These are phyloP conservation scores for Aristolochia californica DNA, from an alignment of 164 flowering plant genomes.

Conservation along the genomic window DNA sequence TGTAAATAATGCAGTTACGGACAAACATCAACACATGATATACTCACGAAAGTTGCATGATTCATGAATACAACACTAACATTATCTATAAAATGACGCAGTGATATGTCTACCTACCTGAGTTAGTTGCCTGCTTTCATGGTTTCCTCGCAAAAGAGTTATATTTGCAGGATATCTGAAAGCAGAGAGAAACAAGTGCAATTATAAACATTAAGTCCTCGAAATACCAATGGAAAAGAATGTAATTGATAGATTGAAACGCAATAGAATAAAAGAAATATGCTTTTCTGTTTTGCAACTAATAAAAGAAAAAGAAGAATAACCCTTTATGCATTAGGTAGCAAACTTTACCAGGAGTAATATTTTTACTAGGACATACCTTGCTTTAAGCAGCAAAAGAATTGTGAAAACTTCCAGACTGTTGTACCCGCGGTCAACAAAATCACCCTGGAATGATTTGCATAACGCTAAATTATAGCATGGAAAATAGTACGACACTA, in stretches of 20 bases:
- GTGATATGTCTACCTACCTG: slow-evolving; percentile 43
- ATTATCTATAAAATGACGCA: background rate
- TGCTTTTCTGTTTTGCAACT: too few relatives aligned
- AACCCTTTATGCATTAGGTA: too few relatives aligned
- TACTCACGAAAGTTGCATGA: background rate
- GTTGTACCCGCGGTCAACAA: slow-evolving; percentile 97
- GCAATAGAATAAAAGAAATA: too few relatives aligned
- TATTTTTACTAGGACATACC: slow-evolving; percentile 26
- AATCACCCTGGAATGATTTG: slow-evolving; percentile 67
- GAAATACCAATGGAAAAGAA: background rate
- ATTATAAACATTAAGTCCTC: background rate
- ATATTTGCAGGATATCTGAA: slow-evolving; percentile 86
- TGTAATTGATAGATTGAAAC: too few relatives aligned
- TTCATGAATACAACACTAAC: background rate
- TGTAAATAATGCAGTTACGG: too few relatives aligned
- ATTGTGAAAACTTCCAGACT: slow-evolving; percentile 96
- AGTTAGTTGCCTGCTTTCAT: slow-evolving; percentile 95
- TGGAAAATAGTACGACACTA: background rate
- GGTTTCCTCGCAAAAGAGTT: slow-evolving; percentile 97
- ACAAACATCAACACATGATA: too few relatives aligned
- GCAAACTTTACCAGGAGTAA: too few relatives aligned
- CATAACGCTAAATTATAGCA: slow-evolving; percentile 1
- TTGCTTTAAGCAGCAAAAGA: slow-evolving; percentile 97
- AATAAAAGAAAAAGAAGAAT: too few relatives aligned
- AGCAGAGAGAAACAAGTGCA: background rate